Evolutionary conservation across 345 rosid species (phyloP).

Genomic region (Viola odorata): DNA sequence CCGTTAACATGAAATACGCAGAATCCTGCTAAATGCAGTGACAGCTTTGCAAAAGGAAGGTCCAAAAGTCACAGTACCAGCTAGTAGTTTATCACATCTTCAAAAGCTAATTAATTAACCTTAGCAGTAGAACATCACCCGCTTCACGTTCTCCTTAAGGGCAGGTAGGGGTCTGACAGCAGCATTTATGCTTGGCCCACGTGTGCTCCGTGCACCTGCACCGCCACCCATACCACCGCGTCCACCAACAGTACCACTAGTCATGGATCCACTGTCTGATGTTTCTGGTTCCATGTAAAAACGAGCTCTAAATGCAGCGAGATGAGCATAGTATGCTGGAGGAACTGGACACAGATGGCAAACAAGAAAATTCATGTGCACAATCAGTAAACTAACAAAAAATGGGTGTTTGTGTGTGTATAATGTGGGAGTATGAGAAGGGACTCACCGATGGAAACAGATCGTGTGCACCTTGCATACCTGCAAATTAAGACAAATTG

Average conservation of each 20-base stretch:
- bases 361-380: too few species aligned
- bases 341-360: slow-evolving; percentile 49
- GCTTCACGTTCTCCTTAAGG: slow-evolving; percentile 88
- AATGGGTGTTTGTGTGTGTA: not conserved
- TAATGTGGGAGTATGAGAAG: not conserved
- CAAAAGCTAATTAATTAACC: not conserved
- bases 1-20: too few species aligned
- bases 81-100: too few species aligned
- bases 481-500: slow-evolving; percentile 28
- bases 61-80: too few species aligned
- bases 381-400: not conserved
- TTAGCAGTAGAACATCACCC: slow-evolving; percentile 93
- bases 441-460: slow-evolving; percentile 84
- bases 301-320: slow-evolving; percentile 95
- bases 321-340: slow-evolving; percentile 96
- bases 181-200: slow-evolving; percentile 53
- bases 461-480: slow-evolving; percentile 94
- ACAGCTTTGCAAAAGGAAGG: too few species aligned
- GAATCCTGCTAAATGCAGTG: too few species aligned
- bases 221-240: slow-evolving; percentile 57
- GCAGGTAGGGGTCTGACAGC: slow-evolving; percentile 90
- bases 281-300: slow-evolving; percentile 99
- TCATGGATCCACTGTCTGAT: slow-evolving; percentile 92
- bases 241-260: slow-evolving; percentile 57
- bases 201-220: slow-evolving; percentile 41